A percentile compares a stretch with the other conserved stretches of the same genome.
Evolutionary conservation across 2,329 filamentous ascomycete species (phyloP).

Genomic region (Aspergillus persii): DNA sequence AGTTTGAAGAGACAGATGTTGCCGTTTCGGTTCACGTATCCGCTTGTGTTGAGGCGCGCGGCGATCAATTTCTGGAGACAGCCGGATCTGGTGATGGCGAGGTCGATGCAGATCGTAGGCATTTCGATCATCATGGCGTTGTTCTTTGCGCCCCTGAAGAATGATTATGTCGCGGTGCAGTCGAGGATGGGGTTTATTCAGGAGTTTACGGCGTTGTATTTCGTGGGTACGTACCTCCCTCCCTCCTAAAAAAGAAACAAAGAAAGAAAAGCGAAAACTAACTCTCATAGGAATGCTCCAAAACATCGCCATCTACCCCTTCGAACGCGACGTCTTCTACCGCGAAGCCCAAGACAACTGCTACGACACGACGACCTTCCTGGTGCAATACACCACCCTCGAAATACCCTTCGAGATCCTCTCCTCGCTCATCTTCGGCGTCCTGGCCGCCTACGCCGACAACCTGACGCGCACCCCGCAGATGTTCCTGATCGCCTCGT

Average conservation of each 20-base stretch:
- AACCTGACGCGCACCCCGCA: conserved; percentile 61
- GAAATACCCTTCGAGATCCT: conserved; percentile 71
- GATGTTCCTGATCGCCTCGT: conserved; percentile 67
- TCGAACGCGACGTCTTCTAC: conserved; percentile 73
- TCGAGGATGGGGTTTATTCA: conserved; percentile 72
- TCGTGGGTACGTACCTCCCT: conserved; percentile 29
- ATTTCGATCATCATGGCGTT: conserved; percentile 62
- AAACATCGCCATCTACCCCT: conserved; percentile 71
- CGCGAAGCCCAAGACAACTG: conserved; percentile 71
- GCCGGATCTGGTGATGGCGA: conserved; percentile 61
- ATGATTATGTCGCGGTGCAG: conserved; percentile 69
- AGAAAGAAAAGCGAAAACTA: no score
- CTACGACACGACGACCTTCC: conserved; percentile 69
- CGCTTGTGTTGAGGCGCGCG: conserved; percentile 65
- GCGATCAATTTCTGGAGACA: conserved; percentile 68
- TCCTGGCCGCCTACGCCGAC: conserved; percentile 63
- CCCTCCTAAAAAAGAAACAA: no score
- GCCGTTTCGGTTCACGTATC: conserved; percentile 61
- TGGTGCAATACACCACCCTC: conserved; percentile 66
- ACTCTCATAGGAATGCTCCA: conserved; percentile 65
- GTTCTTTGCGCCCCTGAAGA: conserved; percentile 69
- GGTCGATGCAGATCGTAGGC: conserved; percentile 65
- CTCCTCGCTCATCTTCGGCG: conserved; percentile 63
- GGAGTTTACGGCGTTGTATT: conserved; percentile 60
- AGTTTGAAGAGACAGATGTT: conserved; percentile 64